phyloP scores from a whole-genome alignment of 768 basidiomycete species.

The Leucocoprinus birnbaumii region DNA sequence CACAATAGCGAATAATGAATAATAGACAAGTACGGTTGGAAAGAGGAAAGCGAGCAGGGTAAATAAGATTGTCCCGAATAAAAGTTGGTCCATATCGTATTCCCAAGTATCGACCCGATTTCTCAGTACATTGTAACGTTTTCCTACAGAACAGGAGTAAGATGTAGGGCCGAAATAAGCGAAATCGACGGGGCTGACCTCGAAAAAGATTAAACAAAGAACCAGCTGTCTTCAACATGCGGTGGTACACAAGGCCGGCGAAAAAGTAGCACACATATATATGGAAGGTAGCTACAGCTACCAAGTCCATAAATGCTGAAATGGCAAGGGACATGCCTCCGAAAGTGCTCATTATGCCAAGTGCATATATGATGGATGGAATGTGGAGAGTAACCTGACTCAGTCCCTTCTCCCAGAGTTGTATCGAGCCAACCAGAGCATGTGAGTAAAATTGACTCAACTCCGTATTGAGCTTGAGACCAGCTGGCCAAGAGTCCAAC shows the following conservation, averaged over 20 bases:
- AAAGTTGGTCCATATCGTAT: constrained; percentile 89
- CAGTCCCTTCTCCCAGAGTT: constrained; percentile 51
- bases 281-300: constrained; percentile 51
- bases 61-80: constrained; percentile 92
- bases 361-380: constrained; percentile 23
- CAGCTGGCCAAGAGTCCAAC: constrained; percentile 95
- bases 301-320: constrained; percentile 12
- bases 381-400: constrained; percentile 16
- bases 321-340: constrained; percentile 14
- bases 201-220: constrained; percentile 90
- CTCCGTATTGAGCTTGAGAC: constrained; percentile 93
- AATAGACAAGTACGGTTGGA: constrained; percentile 86
- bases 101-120: constrained; percentile 87
- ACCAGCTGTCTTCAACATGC: constrained; percentile 51
- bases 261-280: constrained; percentile 67
- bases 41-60: constrained; percentile 78
- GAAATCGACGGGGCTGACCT: constrained; percentile 40
- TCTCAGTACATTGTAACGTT: constrained; percentile 83
- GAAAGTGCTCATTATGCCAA: constrained; percentile 30
- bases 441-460: constrained; percentile 84
- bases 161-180: not conserved
- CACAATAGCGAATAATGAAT: constrained; percentile 74
- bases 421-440: constrained; percentile 61
- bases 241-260: constrained; percentile 58
- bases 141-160: constrained; percentile 49